Base-by-base conservation (phyloP, 306 rosid species). In the Elaeagnus macrophylla region DNA sequence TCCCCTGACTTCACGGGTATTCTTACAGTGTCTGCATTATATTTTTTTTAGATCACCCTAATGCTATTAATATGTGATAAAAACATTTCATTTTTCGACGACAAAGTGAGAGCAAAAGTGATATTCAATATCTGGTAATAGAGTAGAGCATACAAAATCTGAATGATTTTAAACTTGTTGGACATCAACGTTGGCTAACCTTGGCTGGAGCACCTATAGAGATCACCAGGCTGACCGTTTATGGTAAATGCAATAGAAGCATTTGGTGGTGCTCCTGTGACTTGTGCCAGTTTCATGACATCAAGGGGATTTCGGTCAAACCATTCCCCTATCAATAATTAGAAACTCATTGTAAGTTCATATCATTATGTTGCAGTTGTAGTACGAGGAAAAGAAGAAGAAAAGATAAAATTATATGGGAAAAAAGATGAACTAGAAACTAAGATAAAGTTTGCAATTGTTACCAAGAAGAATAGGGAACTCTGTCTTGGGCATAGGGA, bases 191-290 rank as follows among this genome's bases (percentile, higher is more conserved):
- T 47, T 40, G 9, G 67, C 66, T 49, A 62, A 90, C 96, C 97
- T 91, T 62, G 70, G 19, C 56, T 62, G 9, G 97, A 91, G 67
- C 97, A 91, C 39, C 75, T 42, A 43, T 84, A 86, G 44, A 91
- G 79, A 69, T 91, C 97, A 44, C 97, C 97, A 1, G 97, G 97
- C 71, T 91, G 95, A 60, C 95, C 93, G 38, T 91, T 91, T 0
- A 91, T 74, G 60, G 97, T 91, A 62, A 59, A 91, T 32, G 97
- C 95, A 64, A 77, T 71, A 43, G 97, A 91, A 13, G 59, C 72
- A 59, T 82, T 82, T 8, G 96, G 95, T 48, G 86, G 48, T 15
- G 74, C 97, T 75, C 97, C 97, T 7, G 95, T 84, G 67, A 86
- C 76, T 12, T 57, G 77, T 60, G 95, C 60, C 18, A 62, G 89